Evolutionary conservation across 2,329 filamentous ascomycete genomes (phyloP).

Genomic region (Beauveria rudraprayagi): DNA sequence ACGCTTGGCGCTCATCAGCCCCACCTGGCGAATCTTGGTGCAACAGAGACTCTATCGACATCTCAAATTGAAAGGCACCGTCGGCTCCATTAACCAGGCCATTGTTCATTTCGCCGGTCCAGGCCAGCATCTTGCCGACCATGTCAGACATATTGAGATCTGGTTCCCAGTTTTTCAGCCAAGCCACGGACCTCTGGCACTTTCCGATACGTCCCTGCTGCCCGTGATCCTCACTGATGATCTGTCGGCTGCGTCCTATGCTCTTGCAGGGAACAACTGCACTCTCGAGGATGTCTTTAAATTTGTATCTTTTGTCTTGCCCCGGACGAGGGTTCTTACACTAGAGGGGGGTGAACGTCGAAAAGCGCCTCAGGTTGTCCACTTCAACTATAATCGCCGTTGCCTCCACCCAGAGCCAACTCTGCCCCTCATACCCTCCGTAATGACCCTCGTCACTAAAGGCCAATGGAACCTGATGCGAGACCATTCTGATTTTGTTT

Average conservation of each 20-base stretch:
- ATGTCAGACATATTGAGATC: conserved; percentile 66
- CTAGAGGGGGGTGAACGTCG: conserved; percentile 71
- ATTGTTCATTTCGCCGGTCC: conserved; percentile 51
- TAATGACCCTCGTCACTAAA: conserved; percentile 62
- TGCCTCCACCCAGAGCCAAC: conserved; percentile 13
- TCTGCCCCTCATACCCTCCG: conserved; percentile 43
- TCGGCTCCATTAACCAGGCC: conserved; percentile 52
- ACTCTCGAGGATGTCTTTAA: conserved; percentile 62
- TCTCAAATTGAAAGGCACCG: conserved; percentile 66
- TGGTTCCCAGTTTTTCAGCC: conserved; percentile 71
- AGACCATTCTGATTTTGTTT: conserved; percentile 52
- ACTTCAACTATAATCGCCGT: conserved; percentile 20
- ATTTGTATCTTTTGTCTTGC: conserved; percentile 52
- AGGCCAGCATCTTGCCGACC: conserved; percentile 46
- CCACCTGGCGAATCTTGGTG: conserved; percentile 57
- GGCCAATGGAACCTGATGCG: conserved; percentile 73
- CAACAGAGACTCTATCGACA: conserved; percentile 68
- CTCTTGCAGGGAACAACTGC: conserved; percentile 56
- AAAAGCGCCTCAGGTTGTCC: conserved; percentile 58
- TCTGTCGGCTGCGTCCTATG: conserved; percentile 49
- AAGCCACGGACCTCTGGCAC: conserved; percentile 35
- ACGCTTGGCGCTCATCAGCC: conserved; percentile 54
- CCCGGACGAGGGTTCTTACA: conserved; percentile 57
- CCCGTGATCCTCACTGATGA: conserved; percentile 48
- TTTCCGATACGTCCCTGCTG: conserved; percentile 36